Base-by-base conservation (phyloP, 2,329 filamentous ascomycete species). In the Cadophora gregata region DNA sequence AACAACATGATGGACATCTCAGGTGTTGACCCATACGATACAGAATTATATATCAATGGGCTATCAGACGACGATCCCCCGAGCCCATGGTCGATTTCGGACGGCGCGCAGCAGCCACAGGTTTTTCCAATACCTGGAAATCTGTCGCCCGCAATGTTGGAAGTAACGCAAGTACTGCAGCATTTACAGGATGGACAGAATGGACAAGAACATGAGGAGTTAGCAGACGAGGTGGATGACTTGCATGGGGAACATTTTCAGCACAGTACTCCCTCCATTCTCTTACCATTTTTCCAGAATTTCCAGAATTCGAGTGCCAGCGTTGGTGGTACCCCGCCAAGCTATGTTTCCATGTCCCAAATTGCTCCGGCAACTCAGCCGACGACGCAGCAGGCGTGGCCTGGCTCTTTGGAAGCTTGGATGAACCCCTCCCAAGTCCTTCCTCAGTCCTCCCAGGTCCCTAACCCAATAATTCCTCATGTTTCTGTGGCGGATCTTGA, bases 181-280 rank as follows among this genome's bases (percentile, higher is more conserved):
- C 69, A 77, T 48, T 62, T 76, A 31, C 76, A 77, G 61, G 68
- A 77, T 53, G 61, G 74, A 24, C 76, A 76, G 62, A 72, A 74
- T 67, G 74, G 67, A 21, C 72, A 76, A 64, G 70, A 73, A 33
- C 70, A 74, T 68, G 70, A 61, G 25, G 73, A 73, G 51, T 60
- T 68, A 16, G 68, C 66, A 12, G 66, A 67, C 9, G 48, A 55
- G 42, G 31, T 36, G 64, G 68, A 71, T 53, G 69, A 71, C 47
- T 55, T 67, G 29, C 70, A 76, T 69, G 66, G 58, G 33, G 55
- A 62, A 47, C 59, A 65, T 31, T 62, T 66, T 55, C 69, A 72
- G 19, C 70, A 73, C 61, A 76, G 75, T 77, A 77, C 62, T 70
- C 38, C 56, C 67, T 69, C 72, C 74, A 62, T 69, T 75, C 67